Conservation (phyloP, 2,329 filamentous ascomycete genomes). For the Teratosphaeria nubilosa region DNA sequence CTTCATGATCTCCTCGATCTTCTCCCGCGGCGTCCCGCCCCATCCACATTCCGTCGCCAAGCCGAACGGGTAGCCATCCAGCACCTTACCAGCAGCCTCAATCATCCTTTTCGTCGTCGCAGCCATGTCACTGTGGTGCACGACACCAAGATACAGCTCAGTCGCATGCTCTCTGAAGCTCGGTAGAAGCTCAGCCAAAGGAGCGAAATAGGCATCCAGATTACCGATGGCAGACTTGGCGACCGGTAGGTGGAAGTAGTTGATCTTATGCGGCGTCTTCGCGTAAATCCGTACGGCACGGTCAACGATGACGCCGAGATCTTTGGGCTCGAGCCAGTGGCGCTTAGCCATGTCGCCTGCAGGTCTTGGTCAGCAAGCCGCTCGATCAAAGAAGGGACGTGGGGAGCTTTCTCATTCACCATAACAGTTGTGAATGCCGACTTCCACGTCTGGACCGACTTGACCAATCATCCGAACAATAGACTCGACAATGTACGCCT, state of each 20-base stretch:
- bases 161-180: conserved; percentile 23
- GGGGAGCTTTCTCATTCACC: conserved; percentile 16
- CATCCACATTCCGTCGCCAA: conserved; percentile 35
- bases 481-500: conserved; percentile 27
- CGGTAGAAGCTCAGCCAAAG: conserved; percentile 24
- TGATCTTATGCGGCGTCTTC: conserved; percentile 21
- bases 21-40: conserved; percentile 25
- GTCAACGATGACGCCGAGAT: conserved; percentile 25
- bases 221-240: conserved; percentile 28
- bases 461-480: conserved; percentile 22
- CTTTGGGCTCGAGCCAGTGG: conserved; percentile 36
- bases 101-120: conserved; percentile 29
- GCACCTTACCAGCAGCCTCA: conserved; percentile 24
- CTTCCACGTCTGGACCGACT: conserved; percentile 28
- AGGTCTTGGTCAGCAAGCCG: too few species aligned
- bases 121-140: conserved; percentile 30
- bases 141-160: conserved; percentile 32
- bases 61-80: conserved; percentile 26
- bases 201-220: conserved; percentile 28
- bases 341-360: conserved; percentile 31
- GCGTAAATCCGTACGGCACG: conserved; percentile 27
- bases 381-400: background rate
- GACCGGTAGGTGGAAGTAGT: conserved; percentile 38
- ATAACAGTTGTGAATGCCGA: conserved; percentile 41
- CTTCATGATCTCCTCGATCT: conserved; percentile 19